A percentile compares a stretch with the other conserved stretches of the same genome.
phyloP scores from a whole-genome alignment of 2,329 filamentous ascomycete species.

The Trichoderma cornu-damae region DNA sequence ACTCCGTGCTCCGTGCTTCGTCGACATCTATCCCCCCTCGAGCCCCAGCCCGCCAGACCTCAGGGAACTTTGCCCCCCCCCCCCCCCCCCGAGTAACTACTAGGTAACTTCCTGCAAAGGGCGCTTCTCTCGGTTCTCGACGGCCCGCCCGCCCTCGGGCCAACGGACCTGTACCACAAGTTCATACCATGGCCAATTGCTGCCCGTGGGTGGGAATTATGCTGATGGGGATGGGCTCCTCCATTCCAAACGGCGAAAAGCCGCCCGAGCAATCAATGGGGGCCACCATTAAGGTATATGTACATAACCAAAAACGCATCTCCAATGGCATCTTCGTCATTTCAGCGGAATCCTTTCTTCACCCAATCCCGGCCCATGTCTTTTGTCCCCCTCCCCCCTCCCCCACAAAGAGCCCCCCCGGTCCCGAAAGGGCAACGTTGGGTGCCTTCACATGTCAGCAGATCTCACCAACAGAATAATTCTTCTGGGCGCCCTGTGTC shows the following conservation, averaged over 20 bases:
- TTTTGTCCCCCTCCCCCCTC: too few relatives aligned
- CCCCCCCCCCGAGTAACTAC: background rate
- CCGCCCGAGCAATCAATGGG: too few relatives aligned
- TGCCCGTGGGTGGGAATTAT: too few relatives aligned
- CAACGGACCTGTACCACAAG: slow-evolving; percentile 7
- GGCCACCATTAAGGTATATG: too few relatives aligned
- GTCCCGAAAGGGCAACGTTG: background rate
- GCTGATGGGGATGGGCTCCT: too few relatives aligned
- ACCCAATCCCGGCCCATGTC: background rate
- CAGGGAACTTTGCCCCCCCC: too few relatives aligned
- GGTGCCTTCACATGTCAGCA: slow-evolving; percentile 6
- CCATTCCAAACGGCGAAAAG: too few relatives aligned
- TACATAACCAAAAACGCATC: too few relatives aligned
- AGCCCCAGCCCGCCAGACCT: background rate
- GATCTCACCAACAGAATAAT: background rate
- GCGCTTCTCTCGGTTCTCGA: background rate
- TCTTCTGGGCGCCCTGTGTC: too few relatives aligned
- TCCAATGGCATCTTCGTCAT: too few relatives aligned
- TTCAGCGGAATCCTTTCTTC: background rate
- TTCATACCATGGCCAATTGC: too few relatives aligned
- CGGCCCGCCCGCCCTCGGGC: slow-evolving; percentile 11
- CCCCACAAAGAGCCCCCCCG: background rate
- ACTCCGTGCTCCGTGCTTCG: background rate
- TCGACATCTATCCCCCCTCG: background rate
- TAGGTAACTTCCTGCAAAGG: background rate